phyloP scores from a whole-genome alignment of 2,329 filamentous ascomycete genomes.

The Curvularia verruculosa region DNA sequence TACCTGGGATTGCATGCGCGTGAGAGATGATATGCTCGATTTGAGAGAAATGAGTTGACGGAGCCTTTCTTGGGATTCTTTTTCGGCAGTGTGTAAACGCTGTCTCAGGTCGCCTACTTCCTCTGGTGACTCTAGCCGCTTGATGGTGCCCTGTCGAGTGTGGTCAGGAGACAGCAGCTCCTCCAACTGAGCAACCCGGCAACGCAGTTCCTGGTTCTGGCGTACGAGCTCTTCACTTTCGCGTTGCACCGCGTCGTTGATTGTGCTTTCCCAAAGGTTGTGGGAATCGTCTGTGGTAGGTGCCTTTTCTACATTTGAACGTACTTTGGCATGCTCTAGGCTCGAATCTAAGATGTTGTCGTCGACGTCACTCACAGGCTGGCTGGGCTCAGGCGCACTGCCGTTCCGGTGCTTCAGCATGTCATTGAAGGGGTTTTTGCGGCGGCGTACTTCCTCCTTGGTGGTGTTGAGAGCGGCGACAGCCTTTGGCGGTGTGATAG shows the following conservation, averaged over 20 bases:
- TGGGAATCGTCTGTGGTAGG: constrained; percentile 6
- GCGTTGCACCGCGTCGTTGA: not conserved
- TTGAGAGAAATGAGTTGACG: constrained; percentile 71
- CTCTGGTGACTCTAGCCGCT: constrained; percentile 9
- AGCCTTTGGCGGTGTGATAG: constrained; percentile 41
- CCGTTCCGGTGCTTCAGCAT: constrained; percentile 29
- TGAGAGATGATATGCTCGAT: constrained; percentile 72
- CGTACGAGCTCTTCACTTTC: constrained; percentile 24
- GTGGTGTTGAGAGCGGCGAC: constrained; percentile 35
- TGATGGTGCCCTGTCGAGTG: constrained; percentile 2
- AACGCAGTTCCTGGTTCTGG: constrained; percentile 34
- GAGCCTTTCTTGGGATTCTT: constrained; percentile 61
- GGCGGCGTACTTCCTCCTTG: constrained; percentile 41
- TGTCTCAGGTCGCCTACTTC: constrained; percentile 39
- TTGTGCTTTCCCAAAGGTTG: not conserved
- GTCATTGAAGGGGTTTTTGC: constrained; percentile 41
- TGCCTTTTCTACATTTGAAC: constrained; percentile 1
- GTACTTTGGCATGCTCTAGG: constrained; percentile 21
- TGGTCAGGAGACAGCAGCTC: constrained; percentile 33
- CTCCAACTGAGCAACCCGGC: constrained; percentile 33
- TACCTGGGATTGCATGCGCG: constrained; percentile 64
- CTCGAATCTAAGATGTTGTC: constrained; percentile 29
- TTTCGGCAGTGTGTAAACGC: constrained; percentile 54
- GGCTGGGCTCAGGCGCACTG: constrained; percentile 5
- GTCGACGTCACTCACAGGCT: not conserved